phyloP scores from a whole-genome alignment of 2,329 filamentous ascomycete species.

The Fusarium dlaminii region DNA sequence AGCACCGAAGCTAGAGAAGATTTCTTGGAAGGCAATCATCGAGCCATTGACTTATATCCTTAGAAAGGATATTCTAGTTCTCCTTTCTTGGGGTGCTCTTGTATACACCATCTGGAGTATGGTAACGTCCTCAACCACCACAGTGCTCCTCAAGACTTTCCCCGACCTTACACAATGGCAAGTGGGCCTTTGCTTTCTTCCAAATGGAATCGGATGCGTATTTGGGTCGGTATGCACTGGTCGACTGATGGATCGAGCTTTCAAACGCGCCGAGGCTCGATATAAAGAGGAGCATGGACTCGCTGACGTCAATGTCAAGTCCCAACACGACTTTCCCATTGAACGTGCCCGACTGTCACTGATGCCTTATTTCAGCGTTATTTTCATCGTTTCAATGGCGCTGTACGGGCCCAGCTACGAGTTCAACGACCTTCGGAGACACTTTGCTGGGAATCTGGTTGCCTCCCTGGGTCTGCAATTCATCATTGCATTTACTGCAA shows the following conservation, averaged over 20 bases:
- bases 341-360: neutral
- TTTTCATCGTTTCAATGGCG: neutral
- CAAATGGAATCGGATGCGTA: conserved; percentile 6
- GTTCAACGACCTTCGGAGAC: neutral
- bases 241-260: neutral
- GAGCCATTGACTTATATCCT: neutral
- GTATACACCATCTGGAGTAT: conserved; percentile 56
- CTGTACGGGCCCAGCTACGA: neutral
- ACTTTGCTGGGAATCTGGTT: neutral
- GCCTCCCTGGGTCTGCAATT: neutral
- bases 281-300: neutral
- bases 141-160: conserved; percentile 43
- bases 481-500: neutral
- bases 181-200: conserved; percentile 19
- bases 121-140: conserved; percentile 44
- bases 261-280: neutral
- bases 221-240: neutral
- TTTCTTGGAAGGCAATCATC: neutral
- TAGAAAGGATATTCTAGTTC: conserved; percentile 56
- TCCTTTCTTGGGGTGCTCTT: conserved; percentile 52
- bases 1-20: neutral
- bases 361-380: neutral
- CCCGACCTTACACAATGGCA: conserved; percentile 19
- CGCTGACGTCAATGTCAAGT: neutral
- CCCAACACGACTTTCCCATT: neutral